Conservation (phyloP, 345 rosid species). For the Barbarea vulgaris region DNA sequence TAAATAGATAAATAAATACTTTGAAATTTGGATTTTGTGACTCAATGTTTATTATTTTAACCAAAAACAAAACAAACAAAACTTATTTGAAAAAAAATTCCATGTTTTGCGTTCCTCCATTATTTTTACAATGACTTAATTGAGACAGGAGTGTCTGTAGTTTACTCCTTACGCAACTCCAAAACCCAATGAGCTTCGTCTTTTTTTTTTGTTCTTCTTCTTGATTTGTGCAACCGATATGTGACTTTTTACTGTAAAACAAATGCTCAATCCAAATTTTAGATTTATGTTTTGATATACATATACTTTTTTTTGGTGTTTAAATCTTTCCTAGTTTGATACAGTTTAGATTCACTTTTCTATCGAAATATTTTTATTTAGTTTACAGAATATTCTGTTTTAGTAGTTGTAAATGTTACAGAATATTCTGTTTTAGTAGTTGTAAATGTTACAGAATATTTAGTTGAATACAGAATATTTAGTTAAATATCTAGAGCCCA, state of each 20-base stretch:
- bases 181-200: slow-evolving; percentile 6
- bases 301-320: background rate
- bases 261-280: background rate
- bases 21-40: slow-evolving; percentile 18
- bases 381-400: background rate
- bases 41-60: background rate
- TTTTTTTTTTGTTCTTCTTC: slow-evolving; percentile 9
- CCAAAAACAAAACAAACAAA: background rate
- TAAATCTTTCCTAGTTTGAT: background rate
- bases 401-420: too few relatives aligned
- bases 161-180: slow-evolving; percentile 37
- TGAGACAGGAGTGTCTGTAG: slow-evolving; percentile 18
- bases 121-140: slow-evolving; percentile 2
- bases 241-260: background rate
- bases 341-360: background rate
- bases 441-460: too few relatives aligned
- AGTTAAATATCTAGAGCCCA: too few relatives aligned
- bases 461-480: too few relatives aligned
- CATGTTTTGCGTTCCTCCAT: slow-evolving; percentile 39
- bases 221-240: slow-evolving; percentile 21
- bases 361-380: background rate
- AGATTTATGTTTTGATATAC: background rate
- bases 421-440: background rate
- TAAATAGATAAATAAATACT: background rate
- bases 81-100: background rate